Conservation (phyloP, 2,329 filamentous ascomycete species). For the Scytalidium lignicola region DNA sequence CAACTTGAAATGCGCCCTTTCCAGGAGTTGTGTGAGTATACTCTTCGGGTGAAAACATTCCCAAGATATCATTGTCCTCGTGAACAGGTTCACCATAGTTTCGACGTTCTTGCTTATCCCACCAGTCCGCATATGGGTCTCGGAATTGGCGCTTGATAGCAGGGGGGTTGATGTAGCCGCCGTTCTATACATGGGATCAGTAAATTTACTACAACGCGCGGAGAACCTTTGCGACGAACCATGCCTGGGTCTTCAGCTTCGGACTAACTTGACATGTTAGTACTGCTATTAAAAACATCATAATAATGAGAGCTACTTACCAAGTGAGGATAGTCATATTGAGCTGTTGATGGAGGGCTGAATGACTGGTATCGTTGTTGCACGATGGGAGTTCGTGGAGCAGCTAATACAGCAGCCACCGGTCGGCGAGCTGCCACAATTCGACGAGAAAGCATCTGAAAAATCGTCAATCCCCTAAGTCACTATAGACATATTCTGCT, state of each 20-base stretch:
- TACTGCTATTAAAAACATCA: not conserved
- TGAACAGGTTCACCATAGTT: constrained; percentile 97
- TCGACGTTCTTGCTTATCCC: constrained; percentile 94
- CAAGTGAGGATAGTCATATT: constrained; percentile 21
- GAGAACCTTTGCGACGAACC: constrained; percentile 41
- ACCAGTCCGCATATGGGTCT: constrained; percentile 91
- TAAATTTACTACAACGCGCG: constrained; percentile 1
- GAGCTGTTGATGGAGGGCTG: constrained; percentile 2
- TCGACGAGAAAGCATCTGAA: constrained; percentile 58
- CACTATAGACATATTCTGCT: not conserved
- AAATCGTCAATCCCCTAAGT: not conserved
- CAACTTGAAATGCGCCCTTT: constrained; percentile 65
- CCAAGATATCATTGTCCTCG: constrained; percentile 91
- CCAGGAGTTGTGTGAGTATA: constrained; percentile 77
- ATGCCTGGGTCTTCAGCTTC: constrained; percentile 62
- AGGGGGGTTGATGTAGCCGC: constrained; percentile 76
- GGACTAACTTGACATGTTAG: constrained; percentile 21
- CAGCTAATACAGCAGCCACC: constrained; percentile 40
- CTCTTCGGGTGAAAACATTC: constrained; percentile 81
- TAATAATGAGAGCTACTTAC: constrained; percentile 16
- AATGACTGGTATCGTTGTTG: constrained; percentile 42
- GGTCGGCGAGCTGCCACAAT: constrained; percentile 47
- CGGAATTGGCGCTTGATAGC: constrained; percentile 83
- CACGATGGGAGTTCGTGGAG: constrained; percentile 45
- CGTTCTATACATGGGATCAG: constrained; percentile 53